phyloP scores from a whole-genome alignment of 2,329 filamentous ascomycete genomes.

The Plectosphaerella sp. region DNA sequence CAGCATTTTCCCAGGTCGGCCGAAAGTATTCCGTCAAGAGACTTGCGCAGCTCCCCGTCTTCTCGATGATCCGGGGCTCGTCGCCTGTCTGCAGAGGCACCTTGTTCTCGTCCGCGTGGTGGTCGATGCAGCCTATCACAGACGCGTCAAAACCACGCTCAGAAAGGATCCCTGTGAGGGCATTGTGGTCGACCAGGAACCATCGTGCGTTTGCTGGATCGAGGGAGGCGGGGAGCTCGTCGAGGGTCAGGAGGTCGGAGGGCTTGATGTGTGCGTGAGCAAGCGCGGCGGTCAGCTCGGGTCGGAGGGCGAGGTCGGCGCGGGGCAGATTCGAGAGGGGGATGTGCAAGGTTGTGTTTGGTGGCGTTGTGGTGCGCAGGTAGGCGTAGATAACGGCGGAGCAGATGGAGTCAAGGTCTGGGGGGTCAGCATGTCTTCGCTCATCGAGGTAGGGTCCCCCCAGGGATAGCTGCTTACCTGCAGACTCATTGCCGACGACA shows the following conservation, averaged over 20 bases:
- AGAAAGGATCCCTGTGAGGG: slow-evolving; percentile 58
- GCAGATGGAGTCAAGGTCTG: slow-evolving; percentile 78
- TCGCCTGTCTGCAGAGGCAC: slow-evolving; percentile 38
- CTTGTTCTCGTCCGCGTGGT: slow-evolving; percentile 68
- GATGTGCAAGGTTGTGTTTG: slow-evolving; percentile 54
- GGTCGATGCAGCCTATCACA: slow-evolving; percentile 68
- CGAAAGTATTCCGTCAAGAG: slow-evolving; percentile 59
- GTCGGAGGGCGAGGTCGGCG: slow-evolving; percentile 64
- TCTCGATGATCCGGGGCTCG: slow-evolving; percentile 57
- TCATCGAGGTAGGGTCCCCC: not conserved
- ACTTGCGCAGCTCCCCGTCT: slow-evolving; percentile 69
- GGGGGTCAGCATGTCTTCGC: not conserved
- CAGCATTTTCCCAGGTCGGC: slow-evolving; percentile 47
- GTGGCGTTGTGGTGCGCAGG: slow-evolving; percentile 56
- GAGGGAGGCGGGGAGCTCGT: slow-evolving; percentile 41
- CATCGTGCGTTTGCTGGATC: slow-evolving; percentile 56
- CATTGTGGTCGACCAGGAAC: slow-evolving; percentile 79
- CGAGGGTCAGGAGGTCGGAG: slow-evolving; percentile 60
- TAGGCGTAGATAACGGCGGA: slow-evolving; percentile 72
- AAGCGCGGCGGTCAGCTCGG: slow-evolving; percentile 67
- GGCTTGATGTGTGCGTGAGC: slow-evolving; percentile 52
- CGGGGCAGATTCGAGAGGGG: slow-evolving; percentile 69
- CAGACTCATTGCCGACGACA: slow-evolving; percentile 65
- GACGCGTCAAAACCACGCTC: slow-evolving; percentile 39
- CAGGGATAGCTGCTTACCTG: slow-evolving; percentile 35